Percentiles rank a stretch among this genome's conserved stretches.
Evolutionary conservation across 345 rosid genomes (phyloP).

Genomic region (Tarenaya hassleriana): DNA sequence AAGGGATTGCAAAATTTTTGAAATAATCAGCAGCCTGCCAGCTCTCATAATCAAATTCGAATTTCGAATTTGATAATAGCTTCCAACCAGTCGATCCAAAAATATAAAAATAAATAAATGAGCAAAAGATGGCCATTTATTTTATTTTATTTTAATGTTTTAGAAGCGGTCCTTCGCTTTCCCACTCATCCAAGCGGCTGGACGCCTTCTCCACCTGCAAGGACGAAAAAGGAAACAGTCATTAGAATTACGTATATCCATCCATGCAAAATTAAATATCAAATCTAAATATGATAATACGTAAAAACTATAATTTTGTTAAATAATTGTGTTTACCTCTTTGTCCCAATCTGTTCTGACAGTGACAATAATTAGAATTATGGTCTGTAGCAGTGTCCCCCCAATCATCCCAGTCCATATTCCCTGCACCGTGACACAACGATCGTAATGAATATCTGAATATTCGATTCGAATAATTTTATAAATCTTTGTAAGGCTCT

Average conservation of each 20-base stretch:
- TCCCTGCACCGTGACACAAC: slow-evolving; percentile 49
- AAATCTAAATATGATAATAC: not conserved
- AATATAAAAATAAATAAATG: no score
- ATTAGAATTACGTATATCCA: no score
- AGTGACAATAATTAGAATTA: slow-evolving; percentile 44
- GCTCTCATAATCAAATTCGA: no score
- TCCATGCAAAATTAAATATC: not conserved
- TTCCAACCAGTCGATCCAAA: no score
- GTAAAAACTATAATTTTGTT: not conserved
- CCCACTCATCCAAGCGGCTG: slow-evolving; percentile 43
- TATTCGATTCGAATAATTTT: not conserved
- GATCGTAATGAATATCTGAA: no score
- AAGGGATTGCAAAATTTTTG: no score
- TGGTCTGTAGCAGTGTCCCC: slow-evolving; percentile 51
- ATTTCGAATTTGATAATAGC: no score
- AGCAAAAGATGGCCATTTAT: no score
- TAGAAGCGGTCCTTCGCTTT: slow-evolving; percentile 21
- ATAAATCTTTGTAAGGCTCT: not conserved
- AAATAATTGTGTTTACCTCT: slow-evolving; percentile 35
- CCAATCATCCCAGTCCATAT: slow-evolving; percentile 79
- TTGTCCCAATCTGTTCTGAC: slow-evolving; percentile 49
- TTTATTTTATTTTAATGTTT: slow-evolving; percentile 12
- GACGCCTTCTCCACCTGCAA: slow-evolving; percentile 47
- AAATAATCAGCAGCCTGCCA: no score
- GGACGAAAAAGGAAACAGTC: not conserved